Conservation (phyloP, 805 yeast genomes). For the Geotrichum ghanense region DNA sequence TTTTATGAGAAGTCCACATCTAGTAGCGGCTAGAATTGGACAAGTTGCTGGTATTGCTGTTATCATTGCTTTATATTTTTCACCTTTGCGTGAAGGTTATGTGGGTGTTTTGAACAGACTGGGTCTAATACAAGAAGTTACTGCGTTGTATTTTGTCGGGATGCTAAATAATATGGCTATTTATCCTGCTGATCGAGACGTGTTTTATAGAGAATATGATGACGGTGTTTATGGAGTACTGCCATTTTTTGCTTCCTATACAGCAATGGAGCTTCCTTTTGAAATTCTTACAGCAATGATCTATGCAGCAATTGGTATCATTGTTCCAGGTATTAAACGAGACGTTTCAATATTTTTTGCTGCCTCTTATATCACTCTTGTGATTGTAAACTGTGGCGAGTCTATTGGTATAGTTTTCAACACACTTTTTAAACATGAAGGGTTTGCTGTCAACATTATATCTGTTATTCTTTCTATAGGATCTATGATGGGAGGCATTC, state of each 20-base stretch:
- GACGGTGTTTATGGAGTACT: constrained; percentile 59
- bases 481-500: constrained; percentile 72
- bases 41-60: constrained; percentile 57
- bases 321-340: constrained; percentile 65
- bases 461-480: constrained; percentile 59
- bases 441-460: constrained; percentile 68
- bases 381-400: constrained; percentile 66
- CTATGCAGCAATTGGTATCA: constrained; percentile 50
- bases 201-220: constrained; percentile 67
- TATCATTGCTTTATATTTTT: constrained; percentile 55
- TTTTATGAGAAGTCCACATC: constrained; percentile 42
- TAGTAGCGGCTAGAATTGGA: constrained; percentile 49
- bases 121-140: constrained; percentile 65
- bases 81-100: constrained; percentile 39
- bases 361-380: constrained; percentile 40
- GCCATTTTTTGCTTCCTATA: constrained; percentile 52
- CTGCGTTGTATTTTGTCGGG: constrained; percentile 67
- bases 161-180: constrained; percentile 66
- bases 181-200: constrained; percentile 61
- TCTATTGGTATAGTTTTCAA: constrained; percentile 74
- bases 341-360: constrained; percentile 57
- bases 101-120: constrained; percentile 52
- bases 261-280: constrained; percentile 54
- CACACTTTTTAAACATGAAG: constrained; percentile 60
- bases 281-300: constrained; percentile 49